Percentiles rank a stretch among this genome's conserved stretches.
Conservation (phyloP, 495 filamentous ascomycete genomes). For the Lasiosphaeria ovina region DNA sequence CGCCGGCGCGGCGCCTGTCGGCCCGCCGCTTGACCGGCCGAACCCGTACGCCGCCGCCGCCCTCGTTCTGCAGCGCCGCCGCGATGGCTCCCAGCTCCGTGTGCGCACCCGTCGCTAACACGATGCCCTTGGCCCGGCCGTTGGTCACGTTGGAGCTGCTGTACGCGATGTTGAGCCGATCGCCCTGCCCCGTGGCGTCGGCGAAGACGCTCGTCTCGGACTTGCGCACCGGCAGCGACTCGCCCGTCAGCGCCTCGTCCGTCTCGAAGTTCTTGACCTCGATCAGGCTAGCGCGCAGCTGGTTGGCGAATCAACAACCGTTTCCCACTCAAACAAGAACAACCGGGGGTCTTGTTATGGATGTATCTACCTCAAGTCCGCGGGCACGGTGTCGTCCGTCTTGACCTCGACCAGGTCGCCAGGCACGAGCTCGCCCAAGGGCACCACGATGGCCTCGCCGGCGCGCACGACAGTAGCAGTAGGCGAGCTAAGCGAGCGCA, state of each 20-base stretch:
- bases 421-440: constrained; percentile 79
- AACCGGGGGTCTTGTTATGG: not conserved
- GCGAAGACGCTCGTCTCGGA: constrained; percentile 30
- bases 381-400: constrained; percentile 76
- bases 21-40: constrained; percentile 58
- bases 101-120: constrained; percentile 66
- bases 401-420: constrained; percentile 74
- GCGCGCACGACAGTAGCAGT: constrained; percentile 73
- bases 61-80: constrained; percentile 56
- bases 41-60: constrained; percentile 56
- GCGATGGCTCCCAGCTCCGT: constrained; percentile 86
- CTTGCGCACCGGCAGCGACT: constrained; percentile 56
- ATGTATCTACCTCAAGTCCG: constrained; percentile 49
- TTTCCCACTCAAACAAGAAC: not conserved
- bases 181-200: constrained; percentile 53
- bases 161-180: constrained; percentile 68
- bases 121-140: constrained; percentile 64
- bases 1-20: constrained; percentile 54
- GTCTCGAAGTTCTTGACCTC: constrained; percentile 72
- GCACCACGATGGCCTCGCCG: constrained; percentile 66
- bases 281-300: constrained; percentile 46
- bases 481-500: constrained; percentile 74
- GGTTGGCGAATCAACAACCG: not conserved
- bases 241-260: constrained; percentile 59
- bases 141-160: constrained; percentile 65